A percentile compares a stretch with the other conserved stretches of the same genome.
Conservation (phyloP, 768 basidiomycete species). For the Sporobolomyces roseus region DNA sequence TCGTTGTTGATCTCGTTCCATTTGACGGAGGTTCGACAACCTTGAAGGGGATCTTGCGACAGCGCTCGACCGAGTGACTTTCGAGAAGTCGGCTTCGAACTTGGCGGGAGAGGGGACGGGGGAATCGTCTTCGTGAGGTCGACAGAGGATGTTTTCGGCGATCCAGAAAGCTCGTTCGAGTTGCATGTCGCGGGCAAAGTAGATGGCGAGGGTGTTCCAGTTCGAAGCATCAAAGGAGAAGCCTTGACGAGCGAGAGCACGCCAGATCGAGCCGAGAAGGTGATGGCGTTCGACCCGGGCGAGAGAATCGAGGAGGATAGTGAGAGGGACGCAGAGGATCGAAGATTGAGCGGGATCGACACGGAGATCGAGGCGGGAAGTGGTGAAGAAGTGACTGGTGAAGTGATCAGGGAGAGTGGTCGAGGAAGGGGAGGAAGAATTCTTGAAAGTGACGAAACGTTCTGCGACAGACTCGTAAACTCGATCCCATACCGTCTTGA, state of each 20-base stretch:
- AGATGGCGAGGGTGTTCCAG: constrained; percentile 79
- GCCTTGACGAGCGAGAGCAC: constrained; percentile 58
- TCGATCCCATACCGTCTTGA: constrained; percentile 60
- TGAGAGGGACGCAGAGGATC: constrained; percentile 70
- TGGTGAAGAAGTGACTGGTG: constrained; percentile 17
- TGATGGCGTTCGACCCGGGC: constrained; percentile 56
- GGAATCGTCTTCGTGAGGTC: constrained; percentile 49
- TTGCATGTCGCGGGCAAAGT: constrained; percentile 73
- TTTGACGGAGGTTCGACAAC: neutral
- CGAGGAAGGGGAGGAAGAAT: constrained; percentile 41
- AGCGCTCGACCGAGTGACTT: neutral
- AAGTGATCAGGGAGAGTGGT: constrained; percentile 47
- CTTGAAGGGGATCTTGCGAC: constrained; percentile 5
- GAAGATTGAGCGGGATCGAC: constrained; percentile 52
- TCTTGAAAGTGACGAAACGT: constrained; percentile 21
- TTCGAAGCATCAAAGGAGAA: constrained; percentile 82
- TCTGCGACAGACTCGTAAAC: constrained; percentile 61
- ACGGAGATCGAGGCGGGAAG: neutral
- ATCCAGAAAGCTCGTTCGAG: constrained; percentile 78
- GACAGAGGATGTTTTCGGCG: constrained; percentile 70
- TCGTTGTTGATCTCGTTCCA: neutral
- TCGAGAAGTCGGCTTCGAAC: constrained; percentile 1
- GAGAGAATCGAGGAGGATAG: constrained; percentile 72
- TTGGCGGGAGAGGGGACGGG: constrained; percentile 24
- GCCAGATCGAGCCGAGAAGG: constrained; percentile 69